These are phyloP conservation scores for Zea luxurians DNA, from an alignment of 176 grass and related monocot genomes.

Conservation along the genomic window DNA sequence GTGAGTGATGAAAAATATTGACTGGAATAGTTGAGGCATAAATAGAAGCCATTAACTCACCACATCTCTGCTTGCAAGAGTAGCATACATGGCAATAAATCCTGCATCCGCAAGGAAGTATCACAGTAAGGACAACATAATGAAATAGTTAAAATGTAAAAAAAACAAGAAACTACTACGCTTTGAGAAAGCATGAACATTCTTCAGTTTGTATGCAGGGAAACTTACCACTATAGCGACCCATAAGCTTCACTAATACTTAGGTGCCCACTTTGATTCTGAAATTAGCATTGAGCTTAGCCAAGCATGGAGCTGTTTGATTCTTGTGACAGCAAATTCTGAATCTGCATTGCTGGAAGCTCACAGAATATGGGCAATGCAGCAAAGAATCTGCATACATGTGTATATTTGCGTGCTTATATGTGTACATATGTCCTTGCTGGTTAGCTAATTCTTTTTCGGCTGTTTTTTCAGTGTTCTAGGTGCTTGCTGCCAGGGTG, in stretches of 20 bases:
- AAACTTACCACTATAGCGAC: slow-evolving; percentile 88
- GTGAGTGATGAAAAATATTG: background rate
- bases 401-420: no score
- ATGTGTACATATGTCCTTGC: no score
- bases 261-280: no score
- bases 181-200: background rate
- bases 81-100: slow-evolving; percentile 99
- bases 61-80: slow-evolving; percentile 95
- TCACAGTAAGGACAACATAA: slow-evolving; percentile 5
- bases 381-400: no score
- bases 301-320: no score
- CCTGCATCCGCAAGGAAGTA: slow-evolving; percentile 48
- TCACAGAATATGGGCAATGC: no score
- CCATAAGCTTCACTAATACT: slow-evolving; percentile 96
- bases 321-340: no score
- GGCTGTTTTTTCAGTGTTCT: no score
- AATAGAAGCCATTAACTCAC: slow-evolving; percentile 54
- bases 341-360: no score
- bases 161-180: background rate
- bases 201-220: slow-evolving; percentile 19
- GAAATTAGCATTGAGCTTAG: no score
- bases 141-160: background rate
- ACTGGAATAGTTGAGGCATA: slow-evolving; percentile 16
- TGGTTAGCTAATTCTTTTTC: no score
- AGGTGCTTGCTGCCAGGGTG: no score